These are phyloP conservation scores for Rhododendron ovatum DNA, from an alignment of 148 eudicot species.

Conservation along the genomic window DNA sequence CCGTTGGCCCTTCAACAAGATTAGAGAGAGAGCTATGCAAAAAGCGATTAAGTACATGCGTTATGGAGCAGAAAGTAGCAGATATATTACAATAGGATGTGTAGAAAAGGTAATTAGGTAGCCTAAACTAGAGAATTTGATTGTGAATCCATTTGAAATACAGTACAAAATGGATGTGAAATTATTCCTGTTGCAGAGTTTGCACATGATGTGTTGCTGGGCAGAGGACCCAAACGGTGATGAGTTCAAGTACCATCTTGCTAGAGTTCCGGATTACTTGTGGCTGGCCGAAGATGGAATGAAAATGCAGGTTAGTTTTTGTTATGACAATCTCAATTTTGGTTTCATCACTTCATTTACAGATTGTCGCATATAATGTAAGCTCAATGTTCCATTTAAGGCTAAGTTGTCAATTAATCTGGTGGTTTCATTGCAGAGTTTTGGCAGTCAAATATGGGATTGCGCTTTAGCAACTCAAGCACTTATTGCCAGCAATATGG, in stretches of 20 bases:
- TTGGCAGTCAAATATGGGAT: conserved; percentile 51
- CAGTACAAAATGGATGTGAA: neutral
- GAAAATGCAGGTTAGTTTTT: conserved; percentile 32
- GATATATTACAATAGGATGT: conserved; percentile 39
- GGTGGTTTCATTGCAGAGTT: conserved; percentile 25
- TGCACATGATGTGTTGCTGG: conserved; percentile 59
- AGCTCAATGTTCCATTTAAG: neutral
- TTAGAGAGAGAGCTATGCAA: conserved; percentile 28
- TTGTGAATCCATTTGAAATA: neutral
- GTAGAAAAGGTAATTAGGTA: conserved; percentile 23
- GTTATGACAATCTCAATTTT: neutral
- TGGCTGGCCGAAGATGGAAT: conserved; percentile 52
- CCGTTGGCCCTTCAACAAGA: conserved; percentile 29
- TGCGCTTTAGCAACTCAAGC: conserved; percentile 41
- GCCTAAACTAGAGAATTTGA: neutral
- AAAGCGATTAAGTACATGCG: conserved; percentile 30
- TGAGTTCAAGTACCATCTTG: conserved; percentile 44
- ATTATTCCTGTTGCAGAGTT: conserved; percentile 21
- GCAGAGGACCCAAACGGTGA: conserved; percentile 40
- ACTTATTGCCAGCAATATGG: conserved; percentile 35
- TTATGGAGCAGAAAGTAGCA: conserved; percentile 24
- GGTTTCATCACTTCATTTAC: neutral
- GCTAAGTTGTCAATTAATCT: neutral
- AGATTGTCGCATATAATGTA: neutral
- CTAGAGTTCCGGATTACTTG: conserved; percentile 42